Evolutionary conservation across 352 stramenopile genomes (phyloP), one percentile per base, ranked within the genome.

Genomic region (Phytopythium oedochilum): DNA sequence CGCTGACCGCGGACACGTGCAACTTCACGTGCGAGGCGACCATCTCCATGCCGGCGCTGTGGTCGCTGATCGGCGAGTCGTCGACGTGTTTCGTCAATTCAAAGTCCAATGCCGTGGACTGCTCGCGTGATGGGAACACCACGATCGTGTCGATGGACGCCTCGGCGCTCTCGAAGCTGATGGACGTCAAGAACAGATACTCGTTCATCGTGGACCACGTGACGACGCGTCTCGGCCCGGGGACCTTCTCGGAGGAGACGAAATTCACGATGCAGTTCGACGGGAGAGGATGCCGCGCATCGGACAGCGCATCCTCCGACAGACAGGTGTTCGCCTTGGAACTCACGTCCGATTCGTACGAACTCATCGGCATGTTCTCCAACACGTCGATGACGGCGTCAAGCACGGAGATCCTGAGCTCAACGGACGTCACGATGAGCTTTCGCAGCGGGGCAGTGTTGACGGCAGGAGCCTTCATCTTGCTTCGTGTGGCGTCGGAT

Each of bases 391-490:
- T 92, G 66, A 59, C 47, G n/a, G 83, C 80, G 6, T 64, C 70
- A 0, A 61, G 81, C 32, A 40, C 62, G 6, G 58, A 68, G 29
- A 78, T 90, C 45, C 70, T 88, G 66, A 74, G 57, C 53, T 56
- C 56, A 0, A 90, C 83, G 2, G 62, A 64, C 2, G 60, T 92
- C 49, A 72, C 67, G n/a, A 61, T 92, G 9, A 73, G 50, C 42
- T 88, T 90, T 25, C 60, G 48, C 2, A 92, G 73, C 53, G 83
- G 83, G 3, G 80, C 79, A 0, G 66, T 88, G 36, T 59, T 92
- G 3, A 71, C 61, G 49, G 70, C 76, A 11, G 76, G 76, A 0
- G 70, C 64, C 2, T 85, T 89, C 55, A 78, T 92, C 60, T 58
- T 92, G 32, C 60, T 92, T 25, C 80, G 83, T 34, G 83, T 92